phyloP scores from a whole-genome alignment of 495 filamentous ascomycete species.

The Letharia columbiana region DNA sequence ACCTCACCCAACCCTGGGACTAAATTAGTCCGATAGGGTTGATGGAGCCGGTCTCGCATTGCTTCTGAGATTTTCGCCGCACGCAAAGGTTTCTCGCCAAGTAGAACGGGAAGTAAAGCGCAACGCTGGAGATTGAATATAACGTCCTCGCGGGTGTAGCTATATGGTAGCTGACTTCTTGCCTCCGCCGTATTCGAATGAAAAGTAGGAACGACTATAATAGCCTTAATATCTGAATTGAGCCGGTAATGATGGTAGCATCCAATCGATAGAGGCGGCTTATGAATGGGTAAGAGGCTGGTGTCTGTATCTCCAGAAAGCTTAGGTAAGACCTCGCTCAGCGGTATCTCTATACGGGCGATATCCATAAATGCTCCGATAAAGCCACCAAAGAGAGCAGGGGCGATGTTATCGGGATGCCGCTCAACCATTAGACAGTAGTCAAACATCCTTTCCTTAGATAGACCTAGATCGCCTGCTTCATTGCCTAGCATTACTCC shows the following conservation, averaged over 20 bases:
- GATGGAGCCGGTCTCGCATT: slow-evolving; percentile 97
- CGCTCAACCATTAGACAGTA: slow-evolving; percentile 92
- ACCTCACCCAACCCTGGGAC: slow-evolving; percentile 90
- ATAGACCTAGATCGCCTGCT: slow-evolving; percentile 69
- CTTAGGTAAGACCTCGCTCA: slow-evolving; percentile 82
- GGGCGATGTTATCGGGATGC: slow-evolving; percentile 95
- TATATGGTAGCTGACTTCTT: slow-evolving; percentile 66
- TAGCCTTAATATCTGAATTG: slow-evolving; percentile 87
- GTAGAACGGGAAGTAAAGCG: slow-evolving; percentile 73
- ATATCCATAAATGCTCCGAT: slow-evolving; percentile 90
- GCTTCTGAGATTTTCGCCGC: slow-evolving; percentile 86
- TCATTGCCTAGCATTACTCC: slow-evolving; percentile 87
- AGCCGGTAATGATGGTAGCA: slow-evolving; percentile 88
- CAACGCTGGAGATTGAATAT: slow-evolving; percentile 93
- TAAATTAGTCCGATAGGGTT: slow-evolving; percentile 80
- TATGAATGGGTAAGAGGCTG: slow-evolving; percentile 60
- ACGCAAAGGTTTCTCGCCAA: slow-evolving; percentile 84
- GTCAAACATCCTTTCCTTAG: slow-evolving; percentile 78
- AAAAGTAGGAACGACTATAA: slow-evolving; percentile 91
- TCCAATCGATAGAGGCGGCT: slow-evolving; percentile 83
- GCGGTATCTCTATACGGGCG: slow-evolving; percentile 82
- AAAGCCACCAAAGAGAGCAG: slow-evolving; percentile 92
- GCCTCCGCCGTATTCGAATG: slow-evolving; percentile 85
- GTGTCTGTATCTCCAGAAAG: slow-evolving; percentile 84
- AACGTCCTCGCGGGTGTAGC: slow-evolving; percentile 70